Conservation (phyloP, 1,139 yeast genomes). For the Yarrowia galli region DNA sequence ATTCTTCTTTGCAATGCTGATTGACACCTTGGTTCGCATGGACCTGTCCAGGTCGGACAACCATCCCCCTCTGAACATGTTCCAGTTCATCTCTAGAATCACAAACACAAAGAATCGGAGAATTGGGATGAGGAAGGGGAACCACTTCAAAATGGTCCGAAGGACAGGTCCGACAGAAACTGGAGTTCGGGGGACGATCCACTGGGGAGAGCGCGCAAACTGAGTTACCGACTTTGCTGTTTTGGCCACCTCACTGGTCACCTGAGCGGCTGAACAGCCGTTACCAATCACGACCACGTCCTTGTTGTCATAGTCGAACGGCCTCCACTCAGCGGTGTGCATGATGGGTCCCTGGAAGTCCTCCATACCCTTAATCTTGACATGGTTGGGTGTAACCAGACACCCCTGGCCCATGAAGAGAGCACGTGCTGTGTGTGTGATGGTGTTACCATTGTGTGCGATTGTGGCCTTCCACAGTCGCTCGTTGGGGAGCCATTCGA, state of each 20-base stretch:
- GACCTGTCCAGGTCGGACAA: conserved; percentile 1
- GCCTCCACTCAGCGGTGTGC: conserved; percentile 59
- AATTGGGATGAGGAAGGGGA: conserved; percentile 37
- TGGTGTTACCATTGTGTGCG: not conserved
- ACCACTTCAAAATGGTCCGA: conserved; percentile 40
- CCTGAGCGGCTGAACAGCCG: conserved; percentile 57
- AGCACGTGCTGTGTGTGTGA: conserved; percentile 15
- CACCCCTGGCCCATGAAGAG: conserved; percentile 39
- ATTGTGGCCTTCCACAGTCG: conserved; percentile 24
- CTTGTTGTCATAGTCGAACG: conserved; percentile 51
- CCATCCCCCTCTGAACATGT: conserved; percentile 35
- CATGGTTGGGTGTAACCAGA: conserved; percentile 40
- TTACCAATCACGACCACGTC: conserved; percentile 55
- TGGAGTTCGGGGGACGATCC: conserved; percentile 41
- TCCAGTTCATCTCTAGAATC: conserved; percentile 19
- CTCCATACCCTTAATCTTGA: conserved; percentile 45
- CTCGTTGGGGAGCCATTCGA: conserved; percentile 5
- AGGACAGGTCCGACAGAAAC: conserved; percentile 8
- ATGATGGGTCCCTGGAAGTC: conserved; percentile 56
- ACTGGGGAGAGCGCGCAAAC: conserved; percentile 45
- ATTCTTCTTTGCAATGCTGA: conserved; percentile 42
- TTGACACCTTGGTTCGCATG: conserved; percentile 42
- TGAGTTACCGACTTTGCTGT: conserved; percentile 39
- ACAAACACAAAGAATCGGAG: not conserved
- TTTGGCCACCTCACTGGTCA: conserved; percentile 47